Conservation (phyloP, 805 yeast species). For the Zygosaccharomyces rouxii region DNA sequence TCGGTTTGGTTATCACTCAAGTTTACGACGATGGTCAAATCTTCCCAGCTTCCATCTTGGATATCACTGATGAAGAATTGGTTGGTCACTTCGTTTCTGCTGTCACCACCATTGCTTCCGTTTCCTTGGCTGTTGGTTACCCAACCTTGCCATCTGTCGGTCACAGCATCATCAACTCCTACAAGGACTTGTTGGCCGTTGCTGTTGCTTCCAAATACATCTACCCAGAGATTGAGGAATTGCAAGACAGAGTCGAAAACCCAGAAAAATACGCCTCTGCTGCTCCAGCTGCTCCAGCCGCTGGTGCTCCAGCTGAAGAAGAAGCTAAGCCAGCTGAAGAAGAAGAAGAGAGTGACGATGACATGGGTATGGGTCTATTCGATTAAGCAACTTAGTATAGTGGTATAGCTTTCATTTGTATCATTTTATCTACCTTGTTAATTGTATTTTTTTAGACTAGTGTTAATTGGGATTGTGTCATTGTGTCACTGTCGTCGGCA, state of each 20-base stretch:
- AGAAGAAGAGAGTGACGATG: conserved; percentile 62
- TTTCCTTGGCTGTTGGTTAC: conserved; percentile 97
- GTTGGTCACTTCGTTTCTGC: conserved; percentile 89
- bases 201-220: conserved; percentile 98
- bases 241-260: conserved; percentile 99
- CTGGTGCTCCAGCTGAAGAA: conserved; percentile 53
- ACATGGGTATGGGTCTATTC: conserved; percentile 99
- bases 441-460: not conserved
- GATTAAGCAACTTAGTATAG: conserved; percentile 54
- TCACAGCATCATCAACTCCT: conserved; percentile 97
- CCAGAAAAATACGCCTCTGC: conserved; percentile 99
- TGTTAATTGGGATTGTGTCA: not conserved
- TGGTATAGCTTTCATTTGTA: conserved; percentile 4
- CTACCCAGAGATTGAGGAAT: conserved; percentile 97
- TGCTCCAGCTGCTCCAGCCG: conserved; percentile 94
- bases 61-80: conserved; percentile 96
- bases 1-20: conserved; percentile 94
- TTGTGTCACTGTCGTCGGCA: not conserved
- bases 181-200: conserved; percentile 97
- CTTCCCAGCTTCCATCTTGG: conserved; percentile 95
- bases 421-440: conserved; percentile 8
- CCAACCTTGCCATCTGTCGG: conserved; percentile 99
- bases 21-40: conserved; percentile 98
- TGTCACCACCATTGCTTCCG: conserved; percentile 86
- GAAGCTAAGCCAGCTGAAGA: conserved; percentile 72